Conservation (phyloP, 75 land plant species). For the Ceratopteris richardii region DNA sequence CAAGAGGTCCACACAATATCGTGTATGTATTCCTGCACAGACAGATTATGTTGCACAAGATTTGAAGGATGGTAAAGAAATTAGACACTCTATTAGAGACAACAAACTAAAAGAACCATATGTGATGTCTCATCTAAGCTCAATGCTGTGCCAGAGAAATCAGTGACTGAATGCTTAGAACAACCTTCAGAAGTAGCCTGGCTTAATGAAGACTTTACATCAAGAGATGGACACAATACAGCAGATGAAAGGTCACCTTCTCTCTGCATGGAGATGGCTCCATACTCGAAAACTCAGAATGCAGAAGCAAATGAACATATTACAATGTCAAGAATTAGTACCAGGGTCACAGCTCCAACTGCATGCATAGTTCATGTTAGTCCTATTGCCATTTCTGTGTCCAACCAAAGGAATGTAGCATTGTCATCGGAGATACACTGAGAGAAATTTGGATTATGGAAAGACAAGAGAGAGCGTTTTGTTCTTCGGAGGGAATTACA, state of each 20-base stretch:
- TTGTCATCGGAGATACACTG: slow-evolving; percentile 24
- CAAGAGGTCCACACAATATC: slow-evolving; percentile 40
- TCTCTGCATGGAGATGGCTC: background rate
- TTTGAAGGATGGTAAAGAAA: background rate
- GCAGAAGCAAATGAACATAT: background rate
- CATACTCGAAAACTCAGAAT: background rate
- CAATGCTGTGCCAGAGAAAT: background rate
- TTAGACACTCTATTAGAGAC: background rate
- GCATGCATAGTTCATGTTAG: too few relatives aligned
- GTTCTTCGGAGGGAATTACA: too few relatives aligned
- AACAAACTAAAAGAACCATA: background rate
- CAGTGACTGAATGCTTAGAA: background rate
- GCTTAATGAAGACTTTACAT: background rate
- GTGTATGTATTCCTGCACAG: slow-evolving; percentile 56
- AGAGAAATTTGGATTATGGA: slow-evolving; percentile 64
- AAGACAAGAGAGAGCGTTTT: slow-evolving; percentile 71
- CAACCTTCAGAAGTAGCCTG: background rate
- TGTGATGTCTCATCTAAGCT: background rate
- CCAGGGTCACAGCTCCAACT: background rate
- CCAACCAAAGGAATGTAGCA: background rate
- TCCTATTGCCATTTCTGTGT: background rate
- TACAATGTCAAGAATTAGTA: background rate
- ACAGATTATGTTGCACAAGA: too few relatives aligned
- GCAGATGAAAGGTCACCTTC: background rate
- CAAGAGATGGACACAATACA: background rate